Percentiles rank a stretch among this genome's conserved stretches.
Conservation (phyloP, 208 protist genomes). For the Acanthamoeba triangularis region DNA sequence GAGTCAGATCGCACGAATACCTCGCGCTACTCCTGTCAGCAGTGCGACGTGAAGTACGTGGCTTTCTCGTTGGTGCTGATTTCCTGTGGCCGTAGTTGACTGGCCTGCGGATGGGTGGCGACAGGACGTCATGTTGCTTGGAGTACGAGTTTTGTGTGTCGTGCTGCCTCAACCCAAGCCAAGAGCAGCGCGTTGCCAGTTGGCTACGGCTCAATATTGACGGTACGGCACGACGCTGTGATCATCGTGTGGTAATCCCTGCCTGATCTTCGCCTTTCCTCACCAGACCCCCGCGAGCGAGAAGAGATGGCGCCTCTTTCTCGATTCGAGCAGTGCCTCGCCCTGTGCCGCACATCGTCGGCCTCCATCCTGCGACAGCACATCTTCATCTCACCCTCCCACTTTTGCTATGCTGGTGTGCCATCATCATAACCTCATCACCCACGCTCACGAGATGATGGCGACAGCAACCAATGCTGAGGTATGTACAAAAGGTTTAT, state of each 20-base stretch:
- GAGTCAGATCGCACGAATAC: slow-evolving; percentile 53
- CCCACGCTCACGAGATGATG: too few relatives aligned
- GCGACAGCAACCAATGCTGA: too few relatives aligned
- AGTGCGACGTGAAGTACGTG: background rate
- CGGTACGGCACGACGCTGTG: background rate
- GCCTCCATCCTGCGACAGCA: slow-evolving; percentile 50
- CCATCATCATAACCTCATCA: background rate
- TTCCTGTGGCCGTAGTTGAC: background rate
- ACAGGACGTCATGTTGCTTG: slow-evolving; percentile 19
- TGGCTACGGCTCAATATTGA: background rate
- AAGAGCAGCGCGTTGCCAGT: background rate
- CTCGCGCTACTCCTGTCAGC: slow-evolving; percentile 55
- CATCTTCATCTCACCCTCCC: slow-evolving; percentile 16
- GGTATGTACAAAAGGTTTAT: too few relatives aligned
- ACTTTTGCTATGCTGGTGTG: slow-evolving; percentile 38
- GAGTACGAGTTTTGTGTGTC: slow-evolving; percentile 69
- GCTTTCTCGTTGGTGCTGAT: too few relatives aligned
- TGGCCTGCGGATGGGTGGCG: background rate
- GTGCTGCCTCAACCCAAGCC: slow-evolving; percentile 40
- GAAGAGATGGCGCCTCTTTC: background rate
- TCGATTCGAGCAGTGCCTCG: slow-evolving; percentile 41
- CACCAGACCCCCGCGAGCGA: background rate
- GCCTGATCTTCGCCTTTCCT: background rate
- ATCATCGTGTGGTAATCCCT: too few relatives aligned
- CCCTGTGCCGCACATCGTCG: slow-evolving; percentile 31